Percentiles rank a stretch among this genome's conserved stretches.
These are phyloP conservation scores for Crithidia sp. DNA, from an alignment of 208 protist genomes.

Conservation along the genomic window DNA sequence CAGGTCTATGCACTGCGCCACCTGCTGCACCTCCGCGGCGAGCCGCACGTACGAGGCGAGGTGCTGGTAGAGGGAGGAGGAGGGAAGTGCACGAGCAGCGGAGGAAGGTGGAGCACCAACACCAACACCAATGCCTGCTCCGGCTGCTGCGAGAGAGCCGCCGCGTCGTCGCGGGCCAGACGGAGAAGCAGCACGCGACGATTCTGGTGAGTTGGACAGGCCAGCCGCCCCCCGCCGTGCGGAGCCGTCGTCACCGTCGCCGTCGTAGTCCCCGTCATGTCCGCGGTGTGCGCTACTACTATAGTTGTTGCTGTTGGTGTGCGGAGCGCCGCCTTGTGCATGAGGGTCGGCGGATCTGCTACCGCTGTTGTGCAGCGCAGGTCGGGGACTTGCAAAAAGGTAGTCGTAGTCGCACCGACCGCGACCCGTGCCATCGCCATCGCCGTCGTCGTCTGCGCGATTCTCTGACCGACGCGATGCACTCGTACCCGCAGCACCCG, in stretches of 20 bases:
- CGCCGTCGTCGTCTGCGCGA: background rate
- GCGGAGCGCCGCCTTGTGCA: background rate
- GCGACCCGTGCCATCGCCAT: background rate
- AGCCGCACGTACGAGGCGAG: slow-evolving; percentile 37
- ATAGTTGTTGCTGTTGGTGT: background rate
- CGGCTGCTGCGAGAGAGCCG: background rate
- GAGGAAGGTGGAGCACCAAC: background rate
- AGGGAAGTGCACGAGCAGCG: background rate
- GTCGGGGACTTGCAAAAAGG: slow-evolving; percentile 14
- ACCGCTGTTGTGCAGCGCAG: background rate
- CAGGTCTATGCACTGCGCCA: slow-evolving; percentile 44
- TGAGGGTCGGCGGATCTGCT: background rate
- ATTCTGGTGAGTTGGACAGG: background rate
- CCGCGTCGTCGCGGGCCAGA: background rate
- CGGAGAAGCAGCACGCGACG: slow-evolving; percentile 1
- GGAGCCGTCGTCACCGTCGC: background rate
- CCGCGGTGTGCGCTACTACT: slow-evolving; percentile 8
- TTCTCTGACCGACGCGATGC: too few relatives aligned
- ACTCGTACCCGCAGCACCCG: too few relatives aligned
- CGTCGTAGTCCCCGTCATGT: background rate
- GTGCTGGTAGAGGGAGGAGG: slow-evolving; percentile 27
- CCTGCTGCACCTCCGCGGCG: slow-evolving; percentile 38
- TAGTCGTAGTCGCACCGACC: slow-evolving; percentile 20
- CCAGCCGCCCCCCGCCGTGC: too few relatives aligned
- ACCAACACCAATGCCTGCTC: too few relatives aligned